Evolutionary conservation across 2,329 filamentous ascomycete genomes (phyloP), one percentile per base, ranked within the genome.

Genomic region (Cercospora sojina): DNA sequence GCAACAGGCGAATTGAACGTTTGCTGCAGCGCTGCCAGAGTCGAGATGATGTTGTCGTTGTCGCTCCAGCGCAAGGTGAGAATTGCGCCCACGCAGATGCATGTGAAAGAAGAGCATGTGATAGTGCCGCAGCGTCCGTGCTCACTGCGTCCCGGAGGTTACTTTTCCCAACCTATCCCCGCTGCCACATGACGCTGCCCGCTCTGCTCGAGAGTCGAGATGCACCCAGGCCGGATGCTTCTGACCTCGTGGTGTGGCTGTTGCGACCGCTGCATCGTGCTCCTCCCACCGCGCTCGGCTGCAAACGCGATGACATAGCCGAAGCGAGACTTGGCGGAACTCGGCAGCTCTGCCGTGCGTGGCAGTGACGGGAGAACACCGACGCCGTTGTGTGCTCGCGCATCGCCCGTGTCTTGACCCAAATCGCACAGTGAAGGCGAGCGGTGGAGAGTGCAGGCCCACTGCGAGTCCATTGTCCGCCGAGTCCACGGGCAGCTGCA

Each of bases 81-180:
- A 35, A 57, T 57, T 57, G 53, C 53, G 53, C 53, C 53, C 53
- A 57, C 35, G n/a, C 53, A 57, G 53, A 57, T 29, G 53, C 53
- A 57, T 57, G 53, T 57, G 53, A 57, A 57, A 57, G 53, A 57
- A 57, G 53, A 57, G 53, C 53, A 57, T 57, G 53, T 57, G 53
- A 57, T 57, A 57, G 53, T 57, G 53, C 31, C 53, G 23, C 31
- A 20, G 29, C 53, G 53, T 57, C 53, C 53, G 53, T 57, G 53
- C 53, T 32, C 47, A 53, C 53, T 57, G 27, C 53, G 31, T 57
- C 53, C 53, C 53, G n/a, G n/a, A 20, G 27, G 27, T 31, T 57
- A 35, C 16, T 35, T 57, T 32, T 8, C 53, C 53, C 53, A 57
- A 56, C 51, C 13, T 32, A 57, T 57, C 29, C 27, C 18, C 16